A percentile compares a stretch with the other conserved stretches of the same genome.
Conservation (phyloP, 352 stramenopile species). For the Globisporangium mamillatum region DNA sequence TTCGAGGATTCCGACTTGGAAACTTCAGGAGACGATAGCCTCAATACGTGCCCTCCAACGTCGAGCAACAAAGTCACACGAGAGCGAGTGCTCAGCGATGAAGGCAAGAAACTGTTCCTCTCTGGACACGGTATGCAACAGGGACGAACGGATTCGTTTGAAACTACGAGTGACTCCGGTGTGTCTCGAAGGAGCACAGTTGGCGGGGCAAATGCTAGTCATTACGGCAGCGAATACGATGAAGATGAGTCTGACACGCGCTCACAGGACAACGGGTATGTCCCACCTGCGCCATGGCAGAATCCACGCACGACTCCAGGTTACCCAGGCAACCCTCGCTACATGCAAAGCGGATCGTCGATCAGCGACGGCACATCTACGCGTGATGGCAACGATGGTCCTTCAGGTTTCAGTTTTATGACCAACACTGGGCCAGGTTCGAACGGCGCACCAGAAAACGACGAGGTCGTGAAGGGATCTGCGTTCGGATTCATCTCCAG, state of each 20-base stretch:
- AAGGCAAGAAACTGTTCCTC: slow-evolving; percentile 83
- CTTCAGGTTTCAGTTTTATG: slow-evolving; percentile 58
- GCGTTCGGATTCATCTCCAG: slow-evolving; percentile 80
- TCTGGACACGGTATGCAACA: slow-evolving; percentile 40
- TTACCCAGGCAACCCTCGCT: slow-evolving; percentile 28
- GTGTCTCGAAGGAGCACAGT: slow-evolving; percentile 27
- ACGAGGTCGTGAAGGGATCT: slow-evolving; percentile 28
- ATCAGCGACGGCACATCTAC: slow-evolving; percentile 25
- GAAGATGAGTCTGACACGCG: slow-evolving; percentile 51
- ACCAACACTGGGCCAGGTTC: slow-evolving; percentile 5
- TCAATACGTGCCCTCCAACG: slow-evolving; percentile 57
- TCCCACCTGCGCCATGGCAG: slow-evolving; percentile 30
- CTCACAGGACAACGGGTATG: slow-evolving; percentile 53
- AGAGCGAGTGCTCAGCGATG: slow-evolving; percentile 76
- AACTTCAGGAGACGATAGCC: slow-evolving; percentile 38
- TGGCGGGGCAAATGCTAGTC: slow-evolving; percentile 32
- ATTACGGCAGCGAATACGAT: slow-evolving; percentile 55
- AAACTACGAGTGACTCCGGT: slow-evolving; percentile 28
- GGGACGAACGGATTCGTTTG: slow-evolving; percentile 27
- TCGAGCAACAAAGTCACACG: slow-evolving; percentile 63
- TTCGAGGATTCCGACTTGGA: slow-evolving; percentile 59
- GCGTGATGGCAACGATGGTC: slow-evolving; percentile 15
- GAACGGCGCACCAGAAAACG: slow-evolving; percentile 12
- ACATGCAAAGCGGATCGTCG: slow-evolving; percentile 23
- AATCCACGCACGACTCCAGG: slow-evolving; percentile 19